Evolutionary conservation across 2,329 filamentous ascomycete species (phyloP).

Genomic region (Chaetomium globosum): DNA sequence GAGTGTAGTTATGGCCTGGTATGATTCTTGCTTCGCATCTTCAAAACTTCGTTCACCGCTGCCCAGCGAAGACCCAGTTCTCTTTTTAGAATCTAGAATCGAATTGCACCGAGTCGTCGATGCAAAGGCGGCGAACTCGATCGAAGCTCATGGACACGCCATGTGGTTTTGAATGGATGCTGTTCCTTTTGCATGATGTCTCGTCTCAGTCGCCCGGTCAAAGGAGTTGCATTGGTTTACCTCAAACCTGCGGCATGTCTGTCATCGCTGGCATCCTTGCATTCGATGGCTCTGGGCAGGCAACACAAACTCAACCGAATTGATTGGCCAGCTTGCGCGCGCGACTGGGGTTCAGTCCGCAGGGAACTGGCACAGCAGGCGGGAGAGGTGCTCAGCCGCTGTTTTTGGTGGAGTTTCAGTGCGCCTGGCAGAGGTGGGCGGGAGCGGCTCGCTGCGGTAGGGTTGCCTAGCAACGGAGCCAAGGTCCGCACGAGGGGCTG

Average conservation of each 20-base stretch:
- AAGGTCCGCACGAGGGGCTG: slow-evolving; percentile 25
- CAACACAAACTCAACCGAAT: not conserved
- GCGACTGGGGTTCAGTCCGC: slow-evolving; percentile 5
- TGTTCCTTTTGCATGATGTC: not conserved
- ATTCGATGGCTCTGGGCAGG: slow-evolving; percentile 15
- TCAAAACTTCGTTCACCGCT: not conserved
- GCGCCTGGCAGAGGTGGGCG: slow-evolving; percentile 15
- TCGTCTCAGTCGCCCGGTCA: slow-evolving; percentile 19
- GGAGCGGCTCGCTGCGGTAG: slow-evolving; percentile 9
- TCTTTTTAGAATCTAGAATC: no score
- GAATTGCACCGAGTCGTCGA: not conserved
- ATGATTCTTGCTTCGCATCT: not conserved
- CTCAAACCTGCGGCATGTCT: slow-evolving; percentile 15
- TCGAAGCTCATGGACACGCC: not conserved
- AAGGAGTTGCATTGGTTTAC: slow-evolving; percentile 21
- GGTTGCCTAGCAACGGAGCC: slow-evolving; percentile 31
- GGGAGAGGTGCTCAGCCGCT: slow-evolving; percentile 13
- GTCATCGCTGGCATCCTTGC: slow-evolving; percentile 16
- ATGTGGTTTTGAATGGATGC: not conserved
- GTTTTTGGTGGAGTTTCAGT: slow-evolving; percentile 23
- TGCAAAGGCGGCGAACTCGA: not conserved
- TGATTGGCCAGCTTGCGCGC: slow-evolving; percentile 26
- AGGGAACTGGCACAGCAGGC: slow-evolving; percentile 20
- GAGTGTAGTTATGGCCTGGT: not conserved
- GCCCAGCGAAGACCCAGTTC: no score